phyloP scores from a whole-genome alignment of 1,284 basidiomycete species.

The Schizophyllum commune region DNA sequence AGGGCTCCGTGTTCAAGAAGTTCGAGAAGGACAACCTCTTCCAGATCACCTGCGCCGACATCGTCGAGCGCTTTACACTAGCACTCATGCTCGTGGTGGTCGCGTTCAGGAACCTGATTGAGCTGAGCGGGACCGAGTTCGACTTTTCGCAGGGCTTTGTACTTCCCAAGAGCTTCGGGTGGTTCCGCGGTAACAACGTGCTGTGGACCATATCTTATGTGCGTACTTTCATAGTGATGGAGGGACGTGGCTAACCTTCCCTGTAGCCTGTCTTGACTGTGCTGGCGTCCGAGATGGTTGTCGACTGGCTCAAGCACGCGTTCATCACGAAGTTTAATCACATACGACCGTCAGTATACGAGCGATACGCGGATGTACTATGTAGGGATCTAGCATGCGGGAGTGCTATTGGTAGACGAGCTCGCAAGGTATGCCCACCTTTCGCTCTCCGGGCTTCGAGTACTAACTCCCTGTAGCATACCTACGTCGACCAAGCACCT shows the following conservation, averaged over 20 bases:
- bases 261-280: slow-evolving; percentile 85
- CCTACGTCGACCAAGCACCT: slow-evolving; percentile 94
- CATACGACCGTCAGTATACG: slow-evolving; percentile 92
- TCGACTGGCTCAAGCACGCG: slow-evolving; percentile 99
- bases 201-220: slow-evolving; percentile 90
- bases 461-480: slow-evolving; percentile 41
- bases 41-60: slow-evolving; percentile 97
- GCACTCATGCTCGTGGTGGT: slow-evolving; percentile 89
- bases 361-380: slow-evolving; percentile 92
- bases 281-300: slow-evolving; percentile 85
- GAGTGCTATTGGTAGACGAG: slow-evolving; percentile 59
- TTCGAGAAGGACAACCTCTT: slow-evolving; percentile 99
- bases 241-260: not conserved
- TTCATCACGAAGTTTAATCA: slow-evolving; percentile 99
- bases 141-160: slow-evolving; percentile 63
- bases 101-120: slow-evolving; percentile 92
- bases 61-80: slow-evolving; percentile 96
- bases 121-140: slow-evolving; percentile 86
- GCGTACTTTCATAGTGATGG: slow-evolving; percentile 21
- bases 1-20: slow-evolving; percentile 98
- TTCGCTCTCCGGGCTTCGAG: not conserved
- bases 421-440: slow-evolving; percentile 67
- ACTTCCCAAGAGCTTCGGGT: slow-evolving; percentile 81
- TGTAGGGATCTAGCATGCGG: slow-evolving; percentile 89
- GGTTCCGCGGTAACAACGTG: slow-evolving; percentile 59